Conservation (phyloP, 257 asterid genomes). For the Solanum sejunctum region DNA sequence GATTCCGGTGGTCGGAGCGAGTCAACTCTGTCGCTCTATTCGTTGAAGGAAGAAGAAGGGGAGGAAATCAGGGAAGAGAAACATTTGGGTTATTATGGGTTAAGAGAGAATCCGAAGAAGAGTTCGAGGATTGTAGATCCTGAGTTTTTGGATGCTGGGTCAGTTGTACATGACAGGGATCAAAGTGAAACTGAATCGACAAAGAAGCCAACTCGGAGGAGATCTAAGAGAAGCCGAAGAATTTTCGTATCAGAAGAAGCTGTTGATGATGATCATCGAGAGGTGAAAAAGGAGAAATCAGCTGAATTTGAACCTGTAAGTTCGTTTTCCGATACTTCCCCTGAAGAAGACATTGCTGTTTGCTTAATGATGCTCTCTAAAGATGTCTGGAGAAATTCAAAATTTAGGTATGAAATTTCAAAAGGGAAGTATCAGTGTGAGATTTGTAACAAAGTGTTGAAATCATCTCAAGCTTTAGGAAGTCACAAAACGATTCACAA, state of each 20-base stretch:
- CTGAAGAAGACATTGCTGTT: constrained; percentile 51
- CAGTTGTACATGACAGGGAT: constrained; percentile 18
- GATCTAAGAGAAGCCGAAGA: constrained; percentile 31
- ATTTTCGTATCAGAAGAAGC: background rate
- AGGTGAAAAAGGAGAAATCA: background rate
- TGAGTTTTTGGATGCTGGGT: constrained; percentile 17
- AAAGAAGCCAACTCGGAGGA: constrained; percentile 17
- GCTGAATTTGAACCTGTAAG: constrained; percentile 15
- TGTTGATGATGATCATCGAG: background rate
- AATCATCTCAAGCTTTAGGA: constrained; percentile 39
- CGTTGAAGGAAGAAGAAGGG: constrained; percentile 3
- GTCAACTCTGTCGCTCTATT: constrained; percentile 20
- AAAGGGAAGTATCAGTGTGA: constrained; percentile 16
- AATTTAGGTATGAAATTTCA: background rate
- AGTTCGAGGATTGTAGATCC: constrained; percentile 25
- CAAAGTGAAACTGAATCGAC: constrained; percentile 28
- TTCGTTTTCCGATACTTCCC: constrained; percentile 20
- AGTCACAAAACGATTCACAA: constrained; percentile 25
- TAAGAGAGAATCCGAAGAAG: constrained; percentile 24
- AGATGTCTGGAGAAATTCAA: constrained; percentile 27
- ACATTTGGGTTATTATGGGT: constrained; percentile 4
- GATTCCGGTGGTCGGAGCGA: constrained; percentile 12
- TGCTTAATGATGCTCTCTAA: constrained; percentile 57
- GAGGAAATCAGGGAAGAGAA: constrained; percentile 1
- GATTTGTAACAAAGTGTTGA: constrained; percentile 18